A percentile compares a stretch with the other conserved stretches of the same genome.
Conservation (phyloP, 306 rosid species). For the Betula pendula region DNA sequence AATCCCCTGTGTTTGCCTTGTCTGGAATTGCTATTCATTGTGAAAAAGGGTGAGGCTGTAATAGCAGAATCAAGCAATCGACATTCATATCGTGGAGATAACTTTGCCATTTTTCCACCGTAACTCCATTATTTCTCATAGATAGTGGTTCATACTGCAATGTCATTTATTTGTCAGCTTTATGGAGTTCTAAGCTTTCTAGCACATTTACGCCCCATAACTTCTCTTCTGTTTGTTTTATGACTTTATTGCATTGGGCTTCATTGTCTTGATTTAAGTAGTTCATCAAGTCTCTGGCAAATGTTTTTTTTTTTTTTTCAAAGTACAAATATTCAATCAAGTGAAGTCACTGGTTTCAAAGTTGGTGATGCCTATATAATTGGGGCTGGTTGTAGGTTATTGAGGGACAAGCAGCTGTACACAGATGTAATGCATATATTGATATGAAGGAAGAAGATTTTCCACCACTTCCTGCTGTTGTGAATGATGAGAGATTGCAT, state of each 20-base stretch:
- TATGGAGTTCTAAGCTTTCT: background rate
- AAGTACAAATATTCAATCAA: background rate
- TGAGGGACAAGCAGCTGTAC: conserved; percentile 67
- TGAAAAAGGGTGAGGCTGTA: background rate
- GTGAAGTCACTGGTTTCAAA: background rate
- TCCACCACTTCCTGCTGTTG: conserved; percentile 37
- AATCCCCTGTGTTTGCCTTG: background rate
- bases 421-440: conserved; percentile 53
- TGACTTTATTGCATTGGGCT: background rate
- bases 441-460: conserved; percentile 36
- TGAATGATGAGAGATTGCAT: conserved; percentile 57
- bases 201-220: background rate
- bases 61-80: background rate
- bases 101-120: background rate
- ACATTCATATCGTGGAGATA: background rate
- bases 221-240: background rate
- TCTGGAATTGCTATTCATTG: background rate
- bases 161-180: background rate
- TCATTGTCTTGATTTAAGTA: background rate
- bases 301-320: background rate
- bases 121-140: background rate
- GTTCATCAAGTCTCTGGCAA: background rate
- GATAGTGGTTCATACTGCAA: background rate
- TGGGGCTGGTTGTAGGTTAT: conserved; percentile 45
- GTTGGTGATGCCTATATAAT: background rate